Base-by-base conservation (phyloP, 164 flowering plant genomes). In the Vitis rupestris region DNA sequence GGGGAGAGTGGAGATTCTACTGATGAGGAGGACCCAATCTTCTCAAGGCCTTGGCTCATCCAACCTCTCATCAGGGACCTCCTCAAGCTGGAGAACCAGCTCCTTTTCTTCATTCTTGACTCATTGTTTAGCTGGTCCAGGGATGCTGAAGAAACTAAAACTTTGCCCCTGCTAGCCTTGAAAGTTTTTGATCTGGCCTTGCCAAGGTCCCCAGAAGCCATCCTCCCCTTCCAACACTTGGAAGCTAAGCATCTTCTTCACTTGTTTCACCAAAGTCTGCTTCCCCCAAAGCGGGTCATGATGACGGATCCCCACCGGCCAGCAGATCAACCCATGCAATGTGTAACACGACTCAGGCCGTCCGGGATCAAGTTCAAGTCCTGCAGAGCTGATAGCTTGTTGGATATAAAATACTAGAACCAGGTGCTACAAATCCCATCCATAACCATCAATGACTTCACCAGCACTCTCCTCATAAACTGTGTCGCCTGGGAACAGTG, bases 311-410 rank as follows among this genome's bases (percentile, higher is more conserved):
- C 14, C 44, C 44, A 15, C n/a, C 61, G 37, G 37, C 69, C 64
- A 59, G 51, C 70, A 5, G 51, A 37, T 15, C 75, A 59, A 10
- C 29, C 60, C 9, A 57, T 72, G 19, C 75, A 49, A 50, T 30
- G 19, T 8, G 64, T 59, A 7, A 53, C 68, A 31, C 55, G 51
- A 50, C 72, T 73, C 29, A 51, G 12, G 17, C 64, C 17, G 9
- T 54, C 72, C 5, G 72, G 76, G 17, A 68, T 74, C 53, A 69
- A 55, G 49, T 69, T 74, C 44, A 57, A 16, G 72, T 60, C 54
- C 8, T 5, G 30, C 12, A 64, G 11, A 23, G n/a, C 68, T 10
- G 19, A 57, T 1, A 52, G 23, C 60, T 57, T 74, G 30, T 30
- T 74, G 64, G 50, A 56, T 12, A 51, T 74, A 10, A 68, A 64